Percentiles rank a stretch among this genome's conserved stretches.
These are phyloP conservation scores for Candida ovalis DNA, from an alignment of 805 yeast genomes.

Conservation along the genomic window DNA sequence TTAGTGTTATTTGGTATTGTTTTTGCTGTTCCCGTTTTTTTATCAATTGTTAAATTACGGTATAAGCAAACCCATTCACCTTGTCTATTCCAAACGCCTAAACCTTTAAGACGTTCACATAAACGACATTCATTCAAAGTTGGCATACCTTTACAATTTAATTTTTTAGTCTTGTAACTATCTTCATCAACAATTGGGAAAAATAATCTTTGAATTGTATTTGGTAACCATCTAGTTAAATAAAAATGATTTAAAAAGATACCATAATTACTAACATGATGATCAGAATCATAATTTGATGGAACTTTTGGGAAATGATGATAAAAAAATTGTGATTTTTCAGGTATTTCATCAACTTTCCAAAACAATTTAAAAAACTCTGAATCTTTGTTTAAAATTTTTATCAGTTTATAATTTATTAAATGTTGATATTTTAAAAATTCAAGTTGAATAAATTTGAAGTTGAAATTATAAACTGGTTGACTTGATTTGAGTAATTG, in stretches of 20 bases:
- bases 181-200: slow-evolving; percentile 26
- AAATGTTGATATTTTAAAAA: slow-evolving; percentile 6
- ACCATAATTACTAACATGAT: slow-evolving; percentile 26
- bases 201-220: slow-evolving; percentile 18
- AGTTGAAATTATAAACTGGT: slow-evolving; percentile 8
- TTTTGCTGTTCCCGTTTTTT: background rate
- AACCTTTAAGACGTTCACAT: slow-evolving; percentile 27
- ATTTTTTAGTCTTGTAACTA: slow-evolving; percentile 14
- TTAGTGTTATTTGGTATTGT: background rate
- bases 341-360: slow-evolving; percentile 28
- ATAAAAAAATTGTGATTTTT: slow-evolving; percentile 26
- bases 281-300: slow-evolving; percentile 29
- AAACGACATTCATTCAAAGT: slow-evolving; percentile 29
- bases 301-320: slow-evolving; percentile 32
- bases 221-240: slow-evolving; percentile 33
- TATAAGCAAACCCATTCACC: slow-evolving; percentile 32
- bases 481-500: slow-evolving; percentile 8
- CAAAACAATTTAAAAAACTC: slow-evolving; percentile 27
- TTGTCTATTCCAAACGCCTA: slow-evolving; percentile 25
- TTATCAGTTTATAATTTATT: slow-evolving; percentile 11
- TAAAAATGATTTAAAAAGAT: slow-evolving; percentile 30
- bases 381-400: slow-evolving; percentile 25
- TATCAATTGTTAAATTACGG: background rate
- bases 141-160: slow-evolving; percentile 29
- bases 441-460: slow-evolving; percentile 1